Evolutionary conservation across 495 filamentous ascomycete species (phyloP), one percentile per base, ranked within the genome.

Genomic region (Podospora bellae-mahoneyi): DNA sequence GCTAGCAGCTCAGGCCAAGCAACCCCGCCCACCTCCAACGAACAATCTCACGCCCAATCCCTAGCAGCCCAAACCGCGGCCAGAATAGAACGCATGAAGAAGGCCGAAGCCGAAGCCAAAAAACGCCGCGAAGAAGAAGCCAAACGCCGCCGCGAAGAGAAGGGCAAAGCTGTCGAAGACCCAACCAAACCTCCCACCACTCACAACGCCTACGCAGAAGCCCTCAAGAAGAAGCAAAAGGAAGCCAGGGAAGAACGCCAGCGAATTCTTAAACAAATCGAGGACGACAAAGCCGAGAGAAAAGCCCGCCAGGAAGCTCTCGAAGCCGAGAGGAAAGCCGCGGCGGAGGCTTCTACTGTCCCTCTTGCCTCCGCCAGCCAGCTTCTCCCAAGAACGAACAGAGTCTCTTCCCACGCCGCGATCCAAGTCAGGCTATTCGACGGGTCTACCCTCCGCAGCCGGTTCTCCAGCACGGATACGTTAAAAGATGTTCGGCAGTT

Each of bases 341-440:
- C 71, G 15, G 23, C 56, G 1, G 57, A 56, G 18, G 64, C n/a
- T 3, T 62, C 26, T 7, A 26, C 64, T 4, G 61, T 55, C 13
- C 58, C 69, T 10, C 56, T 71, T 0, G 68, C 77, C 0, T 65
- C 70, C 3, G 66, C 74, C 3, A 78, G 71, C 58, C 62, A 60
- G 18, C 23, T 64, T 27, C 64, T 60, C 3, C 68, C 75, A 0
- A 64, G 72, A 10, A 66, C 66, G 0, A 64, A 68, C n/a, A 69
- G 65, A 64, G 55, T 61, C 15, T 76, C 71, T 60, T 73, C 79
- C 34, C 78, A 83, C 64, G 90, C 85, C 69, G 86, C 90, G 15
- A 77, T 98, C 5, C 93, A 95, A 72, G 86, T 97, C 55, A 88
- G 94, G 1, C 81, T 97, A 0, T 90, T 96, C 55, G 92, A 97